A percentile compares a stretch with the other conserved stretches of the same genome.
Conservation (phyloP, 2,329 filamentous ascomycete genomes). For the Hymenoscyphus repandus region DNA sequence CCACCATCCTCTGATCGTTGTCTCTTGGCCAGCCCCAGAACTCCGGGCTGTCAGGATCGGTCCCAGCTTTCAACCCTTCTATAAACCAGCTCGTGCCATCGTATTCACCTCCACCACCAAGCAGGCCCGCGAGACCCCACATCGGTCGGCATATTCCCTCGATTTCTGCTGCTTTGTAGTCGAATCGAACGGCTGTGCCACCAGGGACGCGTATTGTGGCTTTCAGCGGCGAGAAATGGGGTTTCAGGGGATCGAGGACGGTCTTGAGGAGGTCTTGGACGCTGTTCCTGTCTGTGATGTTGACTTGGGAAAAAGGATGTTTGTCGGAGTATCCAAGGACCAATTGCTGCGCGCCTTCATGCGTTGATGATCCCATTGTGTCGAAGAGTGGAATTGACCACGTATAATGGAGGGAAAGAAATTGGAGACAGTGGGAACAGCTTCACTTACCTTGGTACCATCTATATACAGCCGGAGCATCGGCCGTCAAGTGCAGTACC, state of each 20-base stretch:
- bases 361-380: slow-evolving; percentile 1
- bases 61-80: slow-evolving; percentile 64
- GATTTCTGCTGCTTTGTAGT: slow-evolving; percentile 70
- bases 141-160: slow-evolving; percentile 57
- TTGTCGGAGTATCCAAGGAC: slow-evolving; percentile 44
- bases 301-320: slow-evolving; percentile 52
- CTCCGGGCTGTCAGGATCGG: slow-evolving; percentile 62
- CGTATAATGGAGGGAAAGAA: not conserved
- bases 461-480: not conserved
- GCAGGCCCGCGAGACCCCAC: slow-evolving; percentile 67
- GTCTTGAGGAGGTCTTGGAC: slow-evolving; percentile 57
- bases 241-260: slow-evolving; percentile 64
- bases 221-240: slow-evolving; percentile 64
- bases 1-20: slow-evolving; percentile 78
- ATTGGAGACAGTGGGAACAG: not conserved
- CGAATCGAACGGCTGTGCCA: slow-evolving; percentile 69
- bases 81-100: slow-evolving; percentile 60
- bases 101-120: slow-evolving; percentile 65
- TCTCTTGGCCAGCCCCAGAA: slow-evolving; percentile 75
- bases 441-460: not conserved
- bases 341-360: slow-evolving; percentile 14
- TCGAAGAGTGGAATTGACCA: not conserved
- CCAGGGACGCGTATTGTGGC: slow-evolving; percentile 63
- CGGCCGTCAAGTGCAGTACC: not conserved
- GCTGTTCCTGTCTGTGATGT: slow-evolving; percentile 45